A percentile compares a stretch with the other conserved stretches of the same genome.
Evolutionary conservation across 2,329 filamentous ascomycete genomes (phyloP).

Genomic region (Colletotrichum limetticola): DNA sequence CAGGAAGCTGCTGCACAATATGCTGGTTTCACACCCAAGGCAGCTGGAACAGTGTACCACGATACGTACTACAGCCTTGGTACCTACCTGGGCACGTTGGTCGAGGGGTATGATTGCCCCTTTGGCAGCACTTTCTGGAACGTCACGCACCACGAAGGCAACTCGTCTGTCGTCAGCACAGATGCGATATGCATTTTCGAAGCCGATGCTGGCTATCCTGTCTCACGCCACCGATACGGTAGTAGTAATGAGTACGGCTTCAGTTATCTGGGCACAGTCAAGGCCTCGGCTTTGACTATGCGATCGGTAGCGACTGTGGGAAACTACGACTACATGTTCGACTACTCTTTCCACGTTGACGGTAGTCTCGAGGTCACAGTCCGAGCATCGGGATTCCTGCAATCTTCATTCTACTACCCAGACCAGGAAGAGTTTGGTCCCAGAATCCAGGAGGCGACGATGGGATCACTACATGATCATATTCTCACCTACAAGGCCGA

Average conservation of each 20-base stretch:
- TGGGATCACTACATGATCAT: constrained; percentile 51
- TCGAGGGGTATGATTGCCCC: constrained; percentile 56
- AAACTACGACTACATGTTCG: constrained; percentile 56
- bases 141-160: constrained; percentile 44
- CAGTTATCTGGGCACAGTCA: constrained; percentile 44
- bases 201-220: constrained; percentile 46
- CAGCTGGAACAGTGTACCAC: constrained; percentile 53
- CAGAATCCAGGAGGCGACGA: constrained; percentile 45
- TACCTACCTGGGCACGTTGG: constrained; percentile 46
- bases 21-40: constrained; percentile 57
- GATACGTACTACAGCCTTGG: constrained; percentile 52
- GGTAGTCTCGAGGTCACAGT: constrained; percentile 51
- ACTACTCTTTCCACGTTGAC: constrained; percentile 48
- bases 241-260: constrained; percentile 42
- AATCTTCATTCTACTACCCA: constrained; percentile 46
- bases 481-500: constrained; percentile 53
- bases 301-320: constrained; percentile 46
- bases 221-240: constrained; percentile 47
- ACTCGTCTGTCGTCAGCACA: constrained; percentile 42
- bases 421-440: constrained; percentile 48
- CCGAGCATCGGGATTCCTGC: constrained; percentile 52
- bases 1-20: constrained; percentile 66
- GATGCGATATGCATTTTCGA: constrained; percentile 53
- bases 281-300: constrained; percentile 42
- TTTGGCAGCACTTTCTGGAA: constrained; percentile 50